Evolutionary conservation across 2,329 filamentous ascomycete genomes (phyloP).

Genomic region (Xylaria sp.): DNA sequence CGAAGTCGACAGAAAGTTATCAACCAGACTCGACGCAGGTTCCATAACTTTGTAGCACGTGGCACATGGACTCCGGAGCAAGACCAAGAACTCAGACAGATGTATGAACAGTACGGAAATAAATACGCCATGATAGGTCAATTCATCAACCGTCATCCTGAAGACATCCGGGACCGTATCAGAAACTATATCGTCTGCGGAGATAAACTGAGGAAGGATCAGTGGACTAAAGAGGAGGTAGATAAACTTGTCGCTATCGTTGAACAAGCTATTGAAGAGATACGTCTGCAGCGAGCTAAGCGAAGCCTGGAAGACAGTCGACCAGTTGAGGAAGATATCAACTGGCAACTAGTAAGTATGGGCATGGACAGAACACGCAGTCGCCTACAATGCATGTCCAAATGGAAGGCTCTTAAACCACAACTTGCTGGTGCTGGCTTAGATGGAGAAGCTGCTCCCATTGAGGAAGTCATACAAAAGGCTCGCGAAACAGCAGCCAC

Average conservation of each 20-base stretch:
- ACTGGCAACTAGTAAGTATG: constrained; percentile 73
- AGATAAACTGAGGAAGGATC: constrained; percentile 60
- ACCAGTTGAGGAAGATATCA: constrained; percentile 65
- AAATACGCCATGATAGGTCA: constrained; percentile 72
- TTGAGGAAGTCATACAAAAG: constrained; percentile 43
- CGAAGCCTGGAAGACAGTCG: constrained; percentile 48
- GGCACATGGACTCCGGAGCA: constrained; percentile 69
- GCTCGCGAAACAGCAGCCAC: constrained; percentile 44
- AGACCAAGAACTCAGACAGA: constrained; percentile 61
- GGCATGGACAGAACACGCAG: constrained; percentile 70
- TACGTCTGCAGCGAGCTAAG: constrained; percentile 53
- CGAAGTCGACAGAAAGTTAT: constrained; percentile 65
- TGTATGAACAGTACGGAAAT: constrained; percentile 59
- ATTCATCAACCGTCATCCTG: constrained; percentile 70
- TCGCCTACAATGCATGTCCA: constrained; percentile 73
- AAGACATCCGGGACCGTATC: constrained; percentile 76
- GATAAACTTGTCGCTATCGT: constrained; percentile 62
- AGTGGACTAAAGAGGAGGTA: constrained; percentile 72
- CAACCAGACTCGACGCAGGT: constrained; percentile 68
- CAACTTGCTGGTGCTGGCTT: constrained; percentile 40
- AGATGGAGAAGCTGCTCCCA: constrained; percentile 39
- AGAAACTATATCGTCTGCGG: constrained; percentile 73
- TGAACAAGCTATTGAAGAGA: constrained; percentile 60
- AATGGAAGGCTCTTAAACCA: constrained; percentile 66
- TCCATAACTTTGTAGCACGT: constrained; percentile 71